These are phyloP conservation scores for Conoideocrella luteorostrata DNA, from an alignment of 2,329 filamentous ascomycete species.

Conservation along the genomic window DNA sequence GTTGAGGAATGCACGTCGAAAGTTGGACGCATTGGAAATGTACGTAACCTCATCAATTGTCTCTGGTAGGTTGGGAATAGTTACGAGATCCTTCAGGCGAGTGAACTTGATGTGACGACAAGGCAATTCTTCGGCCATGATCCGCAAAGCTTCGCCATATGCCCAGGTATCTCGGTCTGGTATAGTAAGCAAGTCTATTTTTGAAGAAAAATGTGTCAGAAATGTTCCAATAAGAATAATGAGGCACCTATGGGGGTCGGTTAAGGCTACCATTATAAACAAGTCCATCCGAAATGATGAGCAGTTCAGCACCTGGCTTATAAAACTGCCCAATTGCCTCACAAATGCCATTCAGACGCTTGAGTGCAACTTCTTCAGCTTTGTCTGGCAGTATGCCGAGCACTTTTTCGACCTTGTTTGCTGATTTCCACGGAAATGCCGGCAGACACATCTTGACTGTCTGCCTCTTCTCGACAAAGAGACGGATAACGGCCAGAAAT, in stretches of 20 bases:
- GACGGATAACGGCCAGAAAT: slow-evolving; percentile 17
- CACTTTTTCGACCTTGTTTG: slow-evolving; percentile 27
- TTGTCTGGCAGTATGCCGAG: slow-evolving; percentile 23
- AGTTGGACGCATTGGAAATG: slow-evolving; percentile 24
- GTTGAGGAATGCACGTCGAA: slow-evolving; percentile 22
- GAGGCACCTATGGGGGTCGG: too few relatives aligned
- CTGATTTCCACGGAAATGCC: slow-evolving; percentile 27
- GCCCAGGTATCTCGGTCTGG: slow-evolving; percentile 40
- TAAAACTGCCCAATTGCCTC: slow-evolving; percentile 19
- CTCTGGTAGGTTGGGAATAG: slow-evolving; percentile 27
- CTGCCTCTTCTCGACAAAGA: slow-evolving; percentile 15
- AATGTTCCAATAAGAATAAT: background rate
- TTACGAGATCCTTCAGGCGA: slow-evolving; percentile 22
- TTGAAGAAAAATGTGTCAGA: background rate
- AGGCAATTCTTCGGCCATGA: slow-evolving; percentile 18
- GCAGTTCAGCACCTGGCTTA: slow-evolving; percentile 21
- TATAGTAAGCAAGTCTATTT: slow-evolving; percentile 39
- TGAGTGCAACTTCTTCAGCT: slow-evolving; percentile 23
- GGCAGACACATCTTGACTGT: slow-evolving; percentile 20
- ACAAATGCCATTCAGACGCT: slow-evolving; percentile 22
- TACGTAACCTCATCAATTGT: slow-evolving; percentile 35
- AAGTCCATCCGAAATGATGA: slow-evolving; percentile 47
- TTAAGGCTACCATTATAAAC: slow-evolving; percentile 42
- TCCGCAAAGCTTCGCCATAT: slow-evolving; percentile 39
- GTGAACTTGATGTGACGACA: background rate